phyloP scores from a whole-genome alignment of 1,139 yeast genomes.

The Zygoascus sp. region DNA sequence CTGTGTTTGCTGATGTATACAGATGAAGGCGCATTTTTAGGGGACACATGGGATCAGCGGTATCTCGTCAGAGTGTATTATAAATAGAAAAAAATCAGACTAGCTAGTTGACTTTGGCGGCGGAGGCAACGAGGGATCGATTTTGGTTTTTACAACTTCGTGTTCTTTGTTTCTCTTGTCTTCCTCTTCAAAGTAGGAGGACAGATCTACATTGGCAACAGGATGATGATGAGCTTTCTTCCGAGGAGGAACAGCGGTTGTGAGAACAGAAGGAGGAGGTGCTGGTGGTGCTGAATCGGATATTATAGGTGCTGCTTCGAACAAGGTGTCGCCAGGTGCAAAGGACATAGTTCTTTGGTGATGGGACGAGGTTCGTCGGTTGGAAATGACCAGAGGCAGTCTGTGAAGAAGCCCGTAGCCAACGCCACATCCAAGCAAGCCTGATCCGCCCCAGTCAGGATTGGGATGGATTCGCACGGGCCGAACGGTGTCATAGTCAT shows the following conservation, averaged over 20 bases:
- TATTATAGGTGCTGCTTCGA: constrained; percentile 20
- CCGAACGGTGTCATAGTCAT: constrained; percentile 75
- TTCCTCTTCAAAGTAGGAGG: constrained; percentile 37
- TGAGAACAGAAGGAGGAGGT: constrained; percentile 20
- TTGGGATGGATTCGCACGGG: constrained; percentile 78
- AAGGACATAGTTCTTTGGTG: constrained; percentile 11
- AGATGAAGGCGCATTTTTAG: no score
- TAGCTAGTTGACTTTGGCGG: constrained; percentile 19
- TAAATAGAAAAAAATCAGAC: not conserved
- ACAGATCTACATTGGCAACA: constrained; percentile 23
- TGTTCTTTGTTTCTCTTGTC: constrained; percentile 31
- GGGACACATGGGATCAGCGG: no score
- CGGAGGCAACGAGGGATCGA: constrained; percentile 20
- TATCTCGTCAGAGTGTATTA: no score
- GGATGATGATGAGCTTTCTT: constrained; percentile 17
- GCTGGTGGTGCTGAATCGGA: constrained; percentile 15
- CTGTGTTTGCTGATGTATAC: no score
- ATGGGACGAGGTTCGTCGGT: constrained; percentile 14
- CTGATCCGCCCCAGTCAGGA: constrained; percentile 59
- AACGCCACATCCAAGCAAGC: constrained; percentile 88
- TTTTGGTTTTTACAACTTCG: constrained; percentile 25
- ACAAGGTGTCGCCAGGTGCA: constrained; percentile 35
- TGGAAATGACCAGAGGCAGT: constrained; percentile 52
- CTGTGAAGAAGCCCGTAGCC: constrained; percentile 89
- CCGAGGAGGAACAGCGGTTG: constrained; percentile 16